Base-by-base conservation (phyloP, 768 basidiomycete genomes). In the Lentinula sp. region DNA sequence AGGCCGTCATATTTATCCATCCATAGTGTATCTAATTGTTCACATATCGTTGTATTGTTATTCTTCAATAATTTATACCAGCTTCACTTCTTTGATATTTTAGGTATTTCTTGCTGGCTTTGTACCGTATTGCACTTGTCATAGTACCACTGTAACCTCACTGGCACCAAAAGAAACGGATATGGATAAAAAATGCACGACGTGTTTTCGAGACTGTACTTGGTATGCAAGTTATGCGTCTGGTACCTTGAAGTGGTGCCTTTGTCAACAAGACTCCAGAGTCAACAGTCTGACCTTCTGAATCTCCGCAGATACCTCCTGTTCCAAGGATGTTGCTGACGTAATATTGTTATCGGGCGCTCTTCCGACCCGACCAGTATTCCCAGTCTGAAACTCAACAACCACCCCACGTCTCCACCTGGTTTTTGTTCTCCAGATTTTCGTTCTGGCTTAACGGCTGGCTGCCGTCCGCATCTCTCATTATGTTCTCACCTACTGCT, bases 401-500 rank as follows among this genome's bases (percentile, higher is more conserved):
- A n/a, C 43, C 43, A 45, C n/a, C 43, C n/a, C 16, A 28, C 28
- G n/a, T 16, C 18, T 5, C 12, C 8, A 23, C 46, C 46, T 2
- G 18, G 46, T 23, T 48, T 8, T 48, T 23, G 7, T 48, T 0
- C 10, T 48, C 20, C 2, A 48, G 12, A 20, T 48, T 12, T 7
- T 48, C n/a, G 9, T 23, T 16, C 35, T n/a, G 12, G 50, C 12
- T 51, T 3, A 13, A 15, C n/a, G 28, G 28, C 4, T 63, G 53
- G 57, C 45, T 9, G 18, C n/a, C 36, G 33, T n/a, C 20, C 18
- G 28, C 51, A 33, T 50, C 18, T n/a, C 36, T 12, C 3, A 36
- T n/a, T 59, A 79, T 82, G 78, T 66, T 77, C 49, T 72, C 80
- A 51, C 53, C 78, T 28, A 67, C 74, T 23, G 63, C 72, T 4